Base-by-base conservation (phyloP, 2,329 filamentous ascomycete species). In the Corinectria fuckeliana region DNA sequence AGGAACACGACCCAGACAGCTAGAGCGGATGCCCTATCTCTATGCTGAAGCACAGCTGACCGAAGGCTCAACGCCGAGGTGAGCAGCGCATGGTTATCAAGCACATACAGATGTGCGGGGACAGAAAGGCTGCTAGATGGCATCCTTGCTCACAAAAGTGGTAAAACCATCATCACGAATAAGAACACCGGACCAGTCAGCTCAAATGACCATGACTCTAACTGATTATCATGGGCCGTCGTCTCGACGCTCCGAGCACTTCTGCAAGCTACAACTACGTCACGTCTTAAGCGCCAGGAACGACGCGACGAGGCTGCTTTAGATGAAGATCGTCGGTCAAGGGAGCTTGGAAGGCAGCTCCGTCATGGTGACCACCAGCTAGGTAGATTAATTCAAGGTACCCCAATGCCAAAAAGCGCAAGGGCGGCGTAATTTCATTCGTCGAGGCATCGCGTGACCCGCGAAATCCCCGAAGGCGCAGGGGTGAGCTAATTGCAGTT, bases 401-500 rank as follows among this genome's bases (percentile, higher is more conserved):
- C n/a, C n/a, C n/a, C n/a, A 18, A 18, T 14, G 32, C 32, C 10
- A n/a, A 18, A 36, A 16, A 36, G 32, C 32, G 32, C 10, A 36
- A 36, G 32, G 32, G 18, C 32, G 32, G 42, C 7, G 23, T 6
- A 45, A 18, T 28, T 26, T 10, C 25, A 45, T 45, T 45, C n/a
- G 23, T 25, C n/a, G 23, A 28, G 23, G n/a, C 42, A 9, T n/a
- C 25, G 23, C 21, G 23, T 23, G 21, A 38, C 21, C 20, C 48
- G 3, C 18, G 25, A 18, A 41, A n/a, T n/a, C 28, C 13, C 16
- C 20, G 48, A 32, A 25, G n/a, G 18, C 47, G 50, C 42, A 59
- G 54, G 66, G 64, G 57, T 66, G 41, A 60, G 55, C 57, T 65
- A 44, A 60, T 56, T 52, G 60, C 55, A 26, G 61, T 59, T 60